These are phyloP conservation scores for Corylus avellana DNA, from an alignment of 306 rosid genomes.

Conservation along the genomic window DNA sequence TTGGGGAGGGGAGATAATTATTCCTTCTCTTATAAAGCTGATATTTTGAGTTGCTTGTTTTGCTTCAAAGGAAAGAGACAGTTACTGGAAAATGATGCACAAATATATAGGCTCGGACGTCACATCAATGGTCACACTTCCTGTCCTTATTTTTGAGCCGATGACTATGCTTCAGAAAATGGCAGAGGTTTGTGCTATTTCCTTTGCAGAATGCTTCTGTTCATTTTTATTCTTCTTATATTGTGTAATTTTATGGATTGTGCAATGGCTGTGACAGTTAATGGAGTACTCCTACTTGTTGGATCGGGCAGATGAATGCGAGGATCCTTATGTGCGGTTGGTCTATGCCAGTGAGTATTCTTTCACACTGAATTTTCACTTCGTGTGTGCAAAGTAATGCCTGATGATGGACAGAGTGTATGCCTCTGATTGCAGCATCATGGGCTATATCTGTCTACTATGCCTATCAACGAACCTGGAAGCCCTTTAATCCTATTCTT, in stretches of 20 bases:
- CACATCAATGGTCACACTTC: conserved; percentile 89
- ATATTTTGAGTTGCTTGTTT: conserved; percentile 17
- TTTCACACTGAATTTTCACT: conserved; percentile 14
- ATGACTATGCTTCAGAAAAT: conserved; percentile 96
- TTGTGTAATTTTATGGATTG: conserved; percentile 16
- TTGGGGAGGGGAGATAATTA: too few relatives aligned
- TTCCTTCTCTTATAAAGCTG: conserved; percentile 14
- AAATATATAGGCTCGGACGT: conserved; percentile 79
- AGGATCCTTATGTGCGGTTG: conserved; percentile 80
- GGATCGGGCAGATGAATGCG: conserved; percentile 79
- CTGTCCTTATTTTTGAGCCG: conserved; percentile 88
- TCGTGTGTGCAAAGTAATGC: neutral
- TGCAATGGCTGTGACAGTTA: conserved; percentile 52
- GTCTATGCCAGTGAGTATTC: conserved; percentile 73
- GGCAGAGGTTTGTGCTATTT: conserved; percentile 74
- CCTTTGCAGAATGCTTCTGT: conserved; percentile 3
- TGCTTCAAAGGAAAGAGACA: conserved; percentile 70
- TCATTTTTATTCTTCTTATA: conserved; percentile 2
- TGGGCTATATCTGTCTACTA: conserved; percentile 94
- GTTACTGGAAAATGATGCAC: conserved; percentile 98
- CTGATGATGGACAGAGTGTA: conserved; percentile 17
- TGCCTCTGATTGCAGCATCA: conserved; percentile 56
- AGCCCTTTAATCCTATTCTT: conserved; percentile 95
- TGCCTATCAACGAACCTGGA: conserved; percentile 95
- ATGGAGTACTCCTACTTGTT: conserved; percentile 91